phyloP scores from a whole-genome alignment of 2,329 filamentous ascomycete genomes.

The Hypomyces perniciosus region DNA sequence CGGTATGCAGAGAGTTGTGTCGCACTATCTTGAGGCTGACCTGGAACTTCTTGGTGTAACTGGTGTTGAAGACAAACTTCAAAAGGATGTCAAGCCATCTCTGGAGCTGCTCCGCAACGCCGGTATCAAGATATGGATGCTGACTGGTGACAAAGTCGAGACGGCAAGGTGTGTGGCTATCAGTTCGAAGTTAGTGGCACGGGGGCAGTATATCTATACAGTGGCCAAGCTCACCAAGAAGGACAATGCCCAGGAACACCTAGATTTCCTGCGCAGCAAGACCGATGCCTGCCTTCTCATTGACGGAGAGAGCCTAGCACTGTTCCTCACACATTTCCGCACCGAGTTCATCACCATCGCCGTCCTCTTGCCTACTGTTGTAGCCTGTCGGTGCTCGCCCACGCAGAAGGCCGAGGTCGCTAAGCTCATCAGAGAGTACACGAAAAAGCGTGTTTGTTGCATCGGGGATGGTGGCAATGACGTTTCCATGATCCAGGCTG shows the following conservation, averaged over 20 bases:
- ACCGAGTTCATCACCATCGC: constrained; percentile 83
- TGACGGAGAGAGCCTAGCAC: constrained; percentile 81
- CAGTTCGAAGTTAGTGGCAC: constrained; percentile 84
- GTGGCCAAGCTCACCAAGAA: constrained; percentile 79
- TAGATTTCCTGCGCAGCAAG: constrained; percentile 84
- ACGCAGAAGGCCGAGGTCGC: constrained; percentile 96
- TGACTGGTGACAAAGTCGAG: constrained; percentile 97
- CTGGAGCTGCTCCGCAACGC: constrained; percentile 93
- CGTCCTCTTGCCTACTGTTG: constrained; percentile 81
- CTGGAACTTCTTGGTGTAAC: constrained; percentile 95
- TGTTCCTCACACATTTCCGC: constrained; percentile 78
- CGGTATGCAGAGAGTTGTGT: constrained; percentile 74
- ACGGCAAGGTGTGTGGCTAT: constrained; percentile 95
- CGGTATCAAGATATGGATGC: constrained; percentile 99
- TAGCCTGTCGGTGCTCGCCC: constrained; percentile 93
- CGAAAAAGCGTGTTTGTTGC: constrained; percentile 92
- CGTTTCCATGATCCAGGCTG: constrained; percentile 98
- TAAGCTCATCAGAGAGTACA: constrained; percentile 80
- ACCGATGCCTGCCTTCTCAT: constrained; percentile 84
- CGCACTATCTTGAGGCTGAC: constrained; percentile 76
- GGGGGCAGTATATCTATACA: constrained; percentile 94
- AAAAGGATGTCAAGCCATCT: constrained; percentile 91
- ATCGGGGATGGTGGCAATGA: constrained; percentile 98
- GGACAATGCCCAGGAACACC: constrained; percentile 77
- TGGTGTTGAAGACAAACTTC: constrained; percentile 94